phyloP scores from a whole-genome alignment of 139 green algal species.

The Chlorella sp. region DNA sequence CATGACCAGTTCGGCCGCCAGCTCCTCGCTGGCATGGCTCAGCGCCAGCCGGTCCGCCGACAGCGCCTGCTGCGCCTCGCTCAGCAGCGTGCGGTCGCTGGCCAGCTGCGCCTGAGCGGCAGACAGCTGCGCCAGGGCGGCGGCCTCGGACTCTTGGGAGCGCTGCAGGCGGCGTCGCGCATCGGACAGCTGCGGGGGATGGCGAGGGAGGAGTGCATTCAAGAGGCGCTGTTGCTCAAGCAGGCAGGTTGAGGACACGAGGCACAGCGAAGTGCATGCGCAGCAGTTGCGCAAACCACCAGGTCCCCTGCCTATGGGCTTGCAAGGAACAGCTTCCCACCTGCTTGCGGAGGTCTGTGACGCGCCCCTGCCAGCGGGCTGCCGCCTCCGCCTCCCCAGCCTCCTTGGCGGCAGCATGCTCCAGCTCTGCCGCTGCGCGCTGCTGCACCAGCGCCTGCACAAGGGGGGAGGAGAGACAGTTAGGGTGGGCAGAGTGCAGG shows the following conservation, averaged over 20 bases:
- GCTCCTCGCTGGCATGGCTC: not conserved
- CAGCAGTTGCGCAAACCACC: no score
- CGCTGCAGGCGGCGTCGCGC: conserved; percentile 1
- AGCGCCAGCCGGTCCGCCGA: conserved; percentile 8
- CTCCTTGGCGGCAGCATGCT: not conserved
- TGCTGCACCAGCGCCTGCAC: conserved; percentile 20
- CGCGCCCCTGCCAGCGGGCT: conserved; percentile 4
- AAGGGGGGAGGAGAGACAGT: no score
- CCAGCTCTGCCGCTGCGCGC: not conserved
- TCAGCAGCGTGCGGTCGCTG: not conserved
- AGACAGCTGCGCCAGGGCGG: not conserved
- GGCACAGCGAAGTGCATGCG: no score
- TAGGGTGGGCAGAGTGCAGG: no score
- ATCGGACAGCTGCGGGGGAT: conserved; percentile 10
- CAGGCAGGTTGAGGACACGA: no score
- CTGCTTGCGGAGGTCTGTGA: conserved; percentile 15
- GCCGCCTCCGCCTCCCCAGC: not conserved
- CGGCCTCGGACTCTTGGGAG: not conserved
- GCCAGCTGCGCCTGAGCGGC: not conserved
- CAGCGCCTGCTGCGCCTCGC: not conserved
- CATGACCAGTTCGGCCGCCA: conserved; percentile 19
- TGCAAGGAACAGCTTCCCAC: not conserved
- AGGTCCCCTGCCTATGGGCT: no score
- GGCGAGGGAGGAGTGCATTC: no score
- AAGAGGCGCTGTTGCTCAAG: no score